A percentile compares a stretch with the other conserved stretches of the same genome.
phyloP scores from a whole-genome alignment of 73 alveolate species.

The Tetrahymena malaccensis region DNA sequence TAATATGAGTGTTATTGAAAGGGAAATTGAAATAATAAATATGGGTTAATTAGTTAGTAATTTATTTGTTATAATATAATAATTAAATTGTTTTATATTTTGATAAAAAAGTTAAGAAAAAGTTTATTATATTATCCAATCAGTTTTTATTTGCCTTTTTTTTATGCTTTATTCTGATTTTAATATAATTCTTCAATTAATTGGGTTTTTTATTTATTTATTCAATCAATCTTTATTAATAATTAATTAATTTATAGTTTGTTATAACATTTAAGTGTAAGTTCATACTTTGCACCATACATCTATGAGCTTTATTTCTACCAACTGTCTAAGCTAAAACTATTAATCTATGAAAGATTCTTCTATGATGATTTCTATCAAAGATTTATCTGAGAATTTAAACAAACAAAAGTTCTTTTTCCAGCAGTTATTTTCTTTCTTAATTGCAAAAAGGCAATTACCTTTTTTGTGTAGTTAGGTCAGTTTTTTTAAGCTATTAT shows the following conservation, averaged over 20 bases:
- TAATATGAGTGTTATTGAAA: background rate
- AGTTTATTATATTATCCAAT: background rate
- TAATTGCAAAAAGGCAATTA: too few relatives aligned
- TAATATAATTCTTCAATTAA: background rate
- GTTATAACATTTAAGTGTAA: background rate
- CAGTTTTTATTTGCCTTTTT: background rate
- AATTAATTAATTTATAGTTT: background rate
- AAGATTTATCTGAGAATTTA: too few relatives aligned
- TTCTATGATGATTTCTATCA: too few relatives aligned
- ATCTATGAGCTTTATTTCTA: background rate
- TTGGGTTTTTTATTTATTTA: background rate
- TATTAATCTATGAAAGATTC: too few relatives aligned
- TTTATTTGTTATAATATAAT: background rate
- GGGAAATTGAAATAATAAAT: background rate
- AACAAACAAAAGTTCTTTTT: too few relatives aligned
- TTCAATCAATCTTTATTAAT: background rate
- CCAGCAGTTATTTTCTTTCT: too few relatives aligned
- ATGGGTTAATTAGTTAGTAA: background rate
- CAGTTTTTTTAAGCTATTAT: too few relatives aligned
- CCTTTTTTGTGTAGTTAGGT: too few relatives aligned
- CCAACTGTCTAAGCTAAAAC: too few relatives aligned
- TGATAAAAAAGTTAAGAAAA: background rate
- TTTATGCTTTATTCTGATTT: background rate
- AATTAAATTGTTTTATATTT: background rate
- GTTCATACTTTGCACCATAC: background rate